These are phyloP conservation scores for Chrysoporthe austroafricana DNA, from an alignment of 2,329 filamentous ascomycete genomes.

Conservation along the genomic window DNA sequence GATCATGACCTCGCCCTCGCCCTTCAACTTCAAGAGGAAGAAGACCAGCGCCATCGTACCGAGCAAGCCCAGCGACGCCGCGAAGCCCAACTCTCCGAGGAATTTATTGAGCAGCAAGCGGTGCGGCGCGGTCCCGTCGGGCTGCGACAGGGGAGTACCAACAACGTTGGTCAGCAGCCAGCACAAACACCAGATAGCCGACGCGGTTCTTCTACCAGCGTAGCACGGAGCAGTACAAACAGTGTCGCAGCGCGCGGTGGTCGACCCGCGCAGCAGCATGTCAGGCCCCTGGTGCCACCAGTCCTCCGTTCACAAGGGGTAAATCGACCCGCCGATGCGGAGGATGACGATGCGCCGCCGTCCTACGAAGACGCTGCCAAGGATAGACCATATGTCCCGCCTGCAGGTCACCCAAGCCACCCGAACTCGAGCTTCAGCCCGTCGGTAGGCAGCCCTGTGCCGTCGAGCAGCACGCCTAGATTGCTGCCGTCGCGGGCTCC, in stretches of 20 bases:
- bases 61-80: conserved; percentile 64
- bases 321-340: conserved; percentile 43
- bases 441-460: conserved; percentile 27
- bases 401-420: conserved; percentile 55
- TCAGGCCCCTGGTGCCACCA: conserved; percentile 53
- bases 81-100: conserved; percentile 71
- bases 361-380: conserved; percentile 62
- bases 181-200: conserved; percentile 28
- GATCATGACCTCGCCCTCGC: conserved; percentile 88
- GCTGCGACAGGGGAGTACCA: conserved; percentile 19
- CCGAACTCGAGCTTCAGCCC: conserved; percentile 44
- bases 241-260: conserved; percentile 20
- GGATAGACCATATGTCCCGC: conserved; percentile 55
- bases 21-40: conserved; percentile 91
- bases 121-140: conserved; percentile 19
- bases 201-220: conserved; percentile 29
- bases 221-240: conserved; percentile 3
- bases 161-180: conserved; percentile 12
- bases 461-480: conserved; percentile 30
- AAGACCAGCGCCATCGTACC: conserved; percentile 75
- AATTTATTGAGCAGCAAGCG: conserved; percentile 69
- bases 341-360: conserved; percentile 56
- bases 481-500: conserved; percentile 30
- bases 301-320: conserved; percentile 39
- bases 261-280: conserved; percentile 31